Base-by-base conservation (phyloP, 2,329 filamentous ascomycete genomes). In the Alternaria novae-zelandiae region DNA sequence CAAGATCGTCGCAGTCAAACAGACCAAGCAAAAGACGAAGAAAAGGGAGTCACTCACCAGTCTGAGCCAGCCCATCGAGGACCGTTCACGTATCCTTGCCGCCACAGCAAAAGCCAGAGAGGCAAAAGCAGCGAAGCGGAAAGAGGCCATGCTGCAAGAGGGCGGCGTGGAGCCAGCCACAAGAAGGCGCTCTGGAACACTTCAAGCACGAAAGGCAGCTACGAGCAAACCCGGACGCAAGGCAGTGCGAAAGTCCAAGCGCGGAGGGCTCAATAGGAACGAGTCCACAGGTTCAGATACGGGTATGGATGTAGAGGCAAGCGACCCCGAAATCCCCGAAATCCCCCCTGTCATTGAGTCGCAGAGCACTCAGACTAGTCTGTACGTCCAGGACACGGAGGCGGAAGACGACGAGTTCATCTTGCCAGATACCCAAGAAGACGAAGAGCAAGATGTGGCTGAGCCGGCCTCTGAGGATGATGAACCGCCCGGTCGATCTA, bases 81-180 rank as follows among this genome's bases (percentile, higher is more conserved):
- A 57, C 13, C 61, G 61, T 17, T 54, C 47, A 21, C 54, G 49
- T 13, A 21, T 57, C 6, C 17, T 62, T 1, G 57, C 59, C 43
- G 57, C 56, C 10, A 41, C 57, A 10, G 61, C 54, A 13, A 70
- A 65, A 51, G 67, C 68, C 15, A 65, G 68, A 62, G 67, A 63
- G 23, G 68, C 59, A 12, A 67, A 63, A 41, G 65, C 61, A 7
- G 61, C 56, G 6, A 70, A 69, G 41, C 61, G 59, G 15, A 55
- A 51, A 46, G 61, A 57, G 43, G 57, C 53, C 9, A 61, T 50
- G 45, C 55, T 60, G 20, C 64, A 59, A 36, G 59, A 59, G 41
- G 25, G 59, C 9, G 51, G 36, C 5, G 36, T 23, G 17, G n/a
- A 47, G n/a, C 4, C 23, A 20, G 15, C 28, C 15, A 30, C 51